Evolutionary conservation across 805 yeast genomes (phyloP).

Genomic region (Priceomyces medius): DNA sequence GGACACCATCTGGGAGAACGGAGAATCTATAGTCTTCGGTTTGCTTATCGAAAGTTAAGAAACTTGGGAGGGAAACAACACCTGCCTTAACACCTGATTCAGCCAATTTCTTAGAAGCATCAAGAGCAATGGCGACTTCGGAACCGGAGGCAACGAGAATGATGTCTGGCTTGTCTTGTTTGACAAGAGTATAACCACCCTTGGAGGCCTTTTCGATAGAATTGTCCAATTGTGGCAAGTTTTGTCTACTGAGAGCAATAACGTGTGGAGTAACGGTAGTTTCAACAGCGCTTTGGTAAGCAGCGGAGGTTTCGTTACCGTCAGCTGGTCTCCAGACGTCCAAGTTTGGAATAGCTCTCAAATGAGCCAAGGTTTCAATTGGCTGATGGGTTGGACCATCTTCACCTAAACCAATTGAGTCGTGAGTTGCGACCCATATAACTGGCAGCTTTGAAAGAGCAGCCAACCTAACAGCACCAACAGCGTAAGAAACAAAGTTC

Average conservation of each 20-base stretch:
- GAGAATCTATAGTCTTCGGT: conserved; percentile 73
- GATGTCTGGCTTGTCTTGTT: conserved; percentile 59
- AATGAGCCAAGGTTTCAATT: conserved; percentile 82
- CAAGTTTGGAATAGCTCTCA: conserved; percentile 80
- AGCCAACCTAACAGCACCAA: conserved; percentile 84
- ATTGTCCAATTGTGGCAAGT: conserved; percentile 90
- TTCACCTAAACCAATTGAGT: conserved; percentile 88
- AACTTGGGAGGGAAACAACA: conserved; percentile 92
- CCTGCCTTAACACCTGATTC: conserved; percentile 68
- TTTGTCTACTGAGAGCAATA: conserved; percentile 80
- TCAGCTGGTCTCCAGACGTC: conserved; percentile 93
- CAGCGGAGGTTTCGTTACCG: conserved; percentile 86
- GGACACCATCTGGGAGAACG: conserved; percentile 93
- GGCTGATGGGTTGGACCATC: conserved; percentile 96
- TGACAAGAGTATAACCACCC: conserved; percentile 85
- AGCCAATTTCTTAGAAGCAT: conserved; percentile 72
- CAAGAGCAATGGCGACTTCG: conserved; percentile 82
- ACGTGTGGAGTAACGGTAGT: conserved; percentile 67
- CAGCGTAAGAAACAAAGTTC: conserved; percentile 82
- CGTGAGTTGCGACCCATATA: conserved; percentile 87
- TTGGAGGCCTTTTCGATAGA: conserved; percentile 88
- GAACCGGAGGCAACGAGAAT: conserved; percentile 91
- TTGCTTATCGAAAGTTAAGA: conserved; percentile 86
- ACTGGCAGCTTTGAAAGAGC: conserved; percentile 83
- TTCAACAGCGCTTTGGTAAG: conserved; percentile 65